Percentiles rank a stretch among this genome's conserved stretches.
Evolutionary conservation across 1,284 basidiomycete genomes (phyloP).

Genomic region (Kalmanozyma brasiliensis): DNA sequence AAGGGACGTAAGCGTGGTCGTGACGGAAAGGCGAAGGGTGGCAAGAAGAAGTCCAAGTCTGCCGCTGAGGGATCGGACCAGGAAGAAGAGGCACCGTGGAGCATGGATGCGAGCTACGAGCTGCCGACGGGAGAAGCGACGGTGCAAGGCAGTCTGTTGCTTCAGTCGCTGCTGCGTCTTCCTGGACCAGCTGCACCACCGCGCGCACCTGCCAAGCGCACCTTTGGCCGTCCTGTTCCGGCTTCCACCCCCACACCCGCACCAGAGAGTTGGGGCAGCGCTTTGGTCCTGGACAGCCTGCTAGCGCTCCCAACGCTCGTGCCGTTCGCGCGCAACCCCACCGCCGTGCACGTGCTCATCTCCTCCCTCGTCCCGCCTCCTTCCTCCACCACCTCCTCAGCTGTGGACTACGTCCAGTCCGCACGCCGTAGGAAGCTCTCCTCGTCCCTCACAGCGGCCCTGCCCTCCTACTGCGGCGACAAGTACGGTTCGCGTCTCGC

Average conservation of each 20-base stretch:
- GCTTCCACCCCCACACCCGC: not conserved
- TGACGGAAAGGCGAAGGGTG: constrained; percentile 24
- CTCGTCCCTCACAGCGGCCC: constrained; percentile 18
- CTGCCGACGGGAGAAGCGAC: constrained; percentile 19
- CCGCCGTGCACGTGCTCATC: constrained; percentile 44
- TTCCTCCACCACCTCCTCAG: not conserved
- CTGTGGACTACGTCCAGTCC: constrained; percentile 12
- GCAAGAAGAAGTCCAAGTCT: constrained; percentile 13
- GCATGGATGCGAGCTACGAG: constrained; percentile 28
- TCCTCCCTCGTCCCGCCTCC: constrained; percentile 26
- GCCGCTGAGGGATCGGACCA: constrained; percentile 11
- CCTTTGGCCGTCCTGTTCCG: constrained; percentile 19
- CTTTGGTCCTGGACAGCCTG: constrained; percentile 46
- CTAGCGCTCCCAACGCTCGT: constrained; percentile 41
- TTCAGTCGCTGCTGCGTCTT: constrained; percentile 55
- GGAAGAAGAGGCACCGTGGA: constrained; percentile 17
- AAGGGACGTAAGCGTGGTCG: constrained; percentile 20
- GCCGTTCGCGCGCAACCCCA: constrained; percentile 32
- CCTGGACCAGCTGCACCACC: constrained; percentile 34
- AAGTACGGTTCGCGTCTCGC: constrained; percentile 64
- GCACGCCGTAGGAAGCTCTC: constrained; percentile 43
- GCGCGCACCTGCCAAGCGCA: constrained; percentile 30
- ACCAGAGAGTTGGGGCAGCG: constrained; percentile 13
- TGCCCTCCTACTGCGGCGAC: constrained; percentile 50
- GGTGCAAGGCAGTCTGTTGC: constrained; percentile 59